Base-by-base conservation (phyloP, 2,329 filamentous ascomycete genomes). In the Fonsecaea pedrosoi region DNA sequence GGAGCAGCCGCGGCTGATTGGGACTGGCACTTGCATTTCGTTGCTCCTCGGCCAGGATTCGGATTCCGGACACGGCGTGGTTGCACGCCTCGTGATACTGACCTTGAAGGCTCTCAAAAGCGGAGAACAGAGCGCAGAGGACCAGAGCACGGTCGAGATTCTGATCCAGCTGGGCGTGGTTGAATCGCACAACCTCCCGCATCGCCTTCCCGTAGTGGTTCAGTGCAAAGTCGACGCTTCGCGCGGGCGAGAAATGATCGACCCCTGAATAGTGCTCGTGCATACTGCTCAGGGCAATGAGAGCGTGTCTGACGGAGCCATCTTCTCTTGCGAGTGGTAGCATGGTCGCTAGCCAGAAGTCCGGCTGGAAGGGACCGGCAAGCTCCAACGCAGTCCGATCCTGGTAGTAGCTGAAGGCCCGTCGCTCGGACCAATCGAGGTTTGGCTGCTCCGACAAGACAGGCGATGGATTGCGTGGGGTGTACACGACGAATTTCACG, bases 81-180 rank as follows among this genome's bases (percentile, higher is more conserved):
- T 73, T 72, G 21, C 80, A 73, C 1, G 84, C 82, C 9, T 80
- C 79, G 4, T 74, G 73, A 53, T 82, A 80, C 65, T 86, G 82
- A 42, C 83, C 82, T 38, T 83, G 82, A 66, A 87, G 77, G 70
- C 84, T 84, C 73, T 86, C 85, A 57, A 86, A 81, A 70, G 83
- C 84, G 30, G 84, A 82, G 68, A 86, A 85, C 25, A 86, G 74
- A 0, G 85, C 73, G 67, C 83, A 85, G 5, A 81, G 81, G 2
- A 84, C 75, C 15, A 86, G 71, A 0, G 79, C 75, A 3, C 76
- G 73, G 48, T 75, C 74, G 25, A 76, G 74, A 15, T 68, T 77
- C 72, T 73, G 66, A 13, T 77, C 69, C 15, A 75, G 70, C 54
- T 72, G 67, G 2, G 76, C 71, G 66, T 78, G 78, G 30, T 81